Percentiles rank a stretch among this genome's conserved stretches.
These are phyloP conservation scores for Erodium trifolium DNA, from an alignment of 441 rosid species.

Conservation along the genomic window DNA sequence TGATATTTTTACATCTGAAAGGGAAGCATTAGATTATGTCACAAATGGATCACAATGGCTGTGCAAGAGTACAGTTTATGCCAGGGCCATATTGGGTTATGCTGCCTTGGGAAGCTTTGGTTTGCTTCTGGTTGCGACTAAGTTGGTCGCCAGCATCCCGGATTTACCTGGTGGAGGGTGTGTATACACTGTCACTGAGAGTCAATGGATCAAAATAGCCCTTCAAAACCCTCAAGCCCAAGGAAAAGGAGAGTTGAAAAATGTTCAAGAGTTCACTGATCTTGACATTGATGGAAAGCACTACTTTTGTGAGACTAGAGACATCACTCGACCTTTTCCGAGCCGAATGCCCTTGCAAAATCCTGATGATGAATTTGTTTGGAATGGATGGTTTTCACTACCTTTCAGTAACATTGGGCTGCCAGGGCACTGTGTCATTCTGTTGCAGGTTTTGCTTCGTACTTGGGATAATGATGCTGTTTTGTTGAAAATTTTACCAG, in stretches of 20 bases:
- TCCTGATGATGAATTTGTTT: constrained; percentile 90
- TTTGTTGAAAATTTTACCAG: constrained; percentile 11
- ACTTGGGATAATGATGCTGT: constrained; percentile 26
- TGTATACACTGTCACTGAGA: constrained; percentile 69
- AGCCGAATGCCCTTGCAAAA: constrained; percentile 57
- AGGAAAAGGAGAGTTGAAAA: constrained; percentile 82
- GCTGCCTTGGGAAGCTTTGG: constrained; percentile 74
- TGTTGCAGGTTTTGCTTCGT: constrained; percentile 76
- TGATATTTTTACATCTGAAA: constrained; percentile 66
- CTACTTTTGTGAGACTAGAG: constrained; percentile 83
- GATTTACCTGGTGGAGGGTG: constrained; percentile 91
- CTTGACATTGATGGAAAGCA: constrained; percentile 92
- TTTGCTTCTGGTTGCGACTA: constrained; percentile 82
- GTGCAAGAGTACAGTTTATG: constrained; percentile 42
- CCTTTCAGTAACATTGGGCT: constrained; percentile 71
- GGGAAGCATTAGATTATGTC: constrained; percentile 66
- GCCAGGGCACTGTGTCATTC: constrained; percentile 59
- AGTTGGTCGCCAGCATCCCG: constrained; percentile 56
- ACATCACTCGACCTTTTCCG: constrained; percentile 84
- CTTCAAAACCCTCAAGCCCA: constrained; percentile 75
- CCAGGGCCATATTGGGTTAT: constrained; percentile 74
- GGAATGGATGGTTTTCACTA: constrained; percentile 82
- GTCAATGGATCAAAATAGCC: constrained; percentile 77
- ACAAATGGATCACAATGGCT: constrained; percentile 57
- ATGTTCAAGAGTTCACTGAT: constrained; percentile 76